These are phyloP conservation scores for Uronychia setigera DNA, from an alignment of 73 alveolate genomes.

Conservation along the genomic window DNA sequence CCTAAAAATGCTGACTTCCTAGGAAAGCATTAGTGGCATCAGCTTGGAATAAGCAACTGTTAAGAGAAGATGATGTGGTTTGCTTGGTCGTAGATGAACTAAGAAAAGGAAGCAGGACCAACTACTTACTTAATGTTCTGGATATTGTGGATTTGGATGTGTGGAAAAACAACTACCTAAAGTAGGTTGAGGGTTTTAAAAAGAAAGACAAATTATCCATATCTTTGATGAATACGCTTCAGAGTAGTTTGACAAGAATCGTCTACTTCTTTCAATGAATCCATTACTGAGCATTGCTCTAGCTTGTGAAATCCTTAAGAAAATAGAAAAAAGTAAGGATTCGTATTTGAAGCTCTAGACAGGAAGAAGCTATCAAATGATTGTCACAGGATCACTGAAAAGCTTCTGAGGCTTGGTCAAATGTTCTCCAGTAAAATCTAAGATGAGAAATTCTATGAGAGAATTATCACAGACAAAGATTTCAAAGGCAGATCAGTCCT, in stretches of 20 bases:
- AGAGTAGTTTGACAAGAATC: constrained; percentile 37
- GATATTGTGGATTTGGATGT: constrained; percentile 44
- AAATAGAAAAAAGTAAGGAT: background rate
- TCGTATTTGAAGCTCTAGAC: constrained; percentile 28
- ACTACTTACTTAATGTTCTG: constrained; percentile 33
- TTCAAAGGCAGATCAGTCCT: constrained; percentile 60
- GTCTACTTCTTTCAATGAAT: constrained; percentile 25
- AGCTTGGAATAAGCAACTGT: constrained; percentile 51
- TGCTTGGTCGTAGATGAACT: constrained; percentile 21
- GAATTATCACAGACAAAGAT: constrained; percentile 49
- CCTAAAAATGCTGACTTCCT: background rate
- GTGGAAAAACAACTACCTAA: constrained; percentile 57
- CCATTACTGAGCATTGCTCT: constrained; percentile 36
- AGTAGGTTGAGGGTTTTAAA: constrained; percentile 18
- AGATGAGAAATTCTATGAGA: constrained; percentile 57
- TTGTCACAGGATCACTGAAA: constrained; percentile 17
- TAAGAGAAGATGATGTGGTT: constrained; percentile 44
- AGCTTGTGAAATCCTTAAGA: constrained; percentile 22
- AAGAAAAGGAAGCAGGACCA: constrained; percentile 39
- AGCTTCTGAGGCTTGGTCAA: constrained; percentile 46
- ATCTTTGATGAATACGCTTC: constrained; percentile 26
- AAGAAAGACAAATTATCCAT: background rate
- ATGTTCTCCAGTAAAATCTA: constrained; percentile 59
- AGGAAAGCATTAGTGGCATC: constrained; percentile 23
- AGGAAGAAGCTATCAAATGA: constrained; percentile 45